These are phyloP conservation scores for Pseudonitzschia delicatissima DNA, from an alignment of 108 stramenopile genomes.

Conservation along the genomic window DNA sequence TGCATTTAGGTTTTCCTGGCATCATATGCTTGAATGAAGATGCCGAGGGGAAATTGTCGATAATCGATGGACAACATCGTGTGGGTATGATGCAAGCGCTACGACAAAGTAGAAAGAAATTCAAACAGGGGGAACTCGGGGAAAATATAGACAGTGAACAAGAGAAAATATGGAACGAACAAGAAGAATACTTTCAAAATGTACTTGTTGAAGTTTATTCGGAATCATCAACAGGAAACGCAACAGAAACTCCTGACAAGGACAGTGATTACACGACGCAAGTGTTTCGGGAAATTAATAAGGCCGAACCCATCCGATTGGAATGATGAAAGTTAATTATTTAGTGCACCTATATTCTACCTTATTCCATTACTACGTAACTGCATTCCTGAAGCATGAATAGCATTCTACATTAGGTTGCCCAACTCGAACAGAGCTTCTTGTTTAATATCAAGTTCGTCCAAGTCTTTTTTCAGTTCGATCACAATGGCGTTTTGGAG, in stretches of 20 bases:
- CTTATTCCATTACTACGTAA: too few species aligned
- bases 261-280: conserved; percentile 29
- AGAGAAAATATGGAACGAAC: conserved; percentile 14
- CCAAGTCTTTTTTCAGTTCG: too few species aligned
- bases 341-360: too few species aligned
- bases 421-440: too few species aligned
- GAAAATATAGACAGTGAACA: background rate
- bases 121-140: conserved; percentile 10
- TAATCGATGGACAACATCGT: conserved; percentile 76
- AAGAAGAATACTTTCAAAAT: conserved; percentile 32
- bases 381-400: too few species aligned
- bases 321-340: too few species aligned
- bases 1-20: conserved; percentile 68
- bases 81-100: conserved; percentile 67
- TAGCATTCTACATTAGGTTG: too few species aligned
- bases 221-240: conserved; percentile 2
- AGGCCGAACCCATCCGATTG: conserved; percentile 89
- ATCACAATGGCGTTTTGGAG: too few species aligned
- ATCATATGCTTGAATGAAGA: conserved; percentile 63
- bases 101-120: conserved; percentile 25
- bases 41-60: conserved; percentile 35
- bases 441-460: too few species aligned
- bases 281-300: conserved; percentile 85
- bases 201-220: conserved; percentile 85
- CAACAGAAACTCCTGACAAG: background rate